phyloP scores from a whole-genome alignment of 768 basidiomycete genomes.

The Omphalotus guepiniiformis region DNA sequence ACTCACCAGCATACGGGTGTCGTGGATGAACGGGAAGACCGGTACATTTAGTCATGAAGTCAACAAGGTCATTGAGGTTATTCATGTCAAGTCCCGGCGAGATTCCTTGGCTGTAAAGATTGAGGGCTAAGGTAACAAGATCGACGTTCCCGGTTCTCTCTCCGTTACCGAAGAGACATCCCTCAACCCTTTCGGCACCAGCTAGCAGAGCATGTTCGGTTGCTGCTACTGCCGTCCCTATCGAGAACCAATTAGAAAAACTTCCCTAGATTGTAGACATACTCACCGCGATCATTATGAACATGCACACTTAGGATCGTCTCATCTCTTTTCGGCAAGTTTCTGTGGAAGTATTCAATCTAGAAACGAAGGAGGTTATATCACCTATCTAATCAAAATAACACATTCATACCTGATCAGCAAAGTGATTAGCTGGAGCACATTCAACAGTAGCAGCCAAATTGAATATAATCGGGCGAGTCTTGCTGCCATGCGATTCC shows the following conservation, averaged over 20 bases:
- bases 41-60: slow-evolving; percentile 76
- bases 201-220: slow-evolving; percentile 75
- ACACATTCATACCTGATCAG: slow-evolving; percentile 55
- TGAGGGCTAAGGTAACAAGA: slow-evolving; percentile 76
- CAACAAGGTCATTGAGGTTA: slow-evolving; percentile 67
- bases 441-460: slow-evolving; percentile 82
- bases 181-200: slow-evolving; percentile 80
- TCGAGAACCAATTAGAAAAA: background rate
- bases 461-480: too few relatives aligned
- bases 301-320: slow-evolving; percentile 72
- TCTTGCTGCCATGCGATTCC: too few relatives aligned
- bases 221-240: slow-evolving; percentile 76
- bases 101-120: slow-evolving; percentile 81
- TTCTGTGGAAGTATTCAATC: slow-evolving; percentile 76
- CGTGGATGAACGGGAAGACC: slow-evolving; percentile 76
- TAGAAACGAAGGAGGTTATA: slow-evolving; percentile 21
- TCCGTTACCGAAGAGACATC: slow-evolving; percentile 81
- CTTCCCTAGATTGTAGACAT: background rate
- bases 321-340: slow-evolving; percentile 68
- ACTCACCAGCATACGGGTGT: slow-evolving; percentile 79
- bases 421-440: slow-evolving; percentile 80
- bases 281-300: slow-evolving; percentile 73
- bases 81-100: slow-evolving; percentile 72
- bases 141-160: slow-evolving; percentile 88
- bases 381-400: background rate